A percentile compares a stretch with the other conserved stretches of the same genome.
These are phyloP conservation scores for Neoarthrinium moseri DNA, from an alignment of 2,329 filamentous ascomycete genomes.

Conservation along the genomic window DNA sequence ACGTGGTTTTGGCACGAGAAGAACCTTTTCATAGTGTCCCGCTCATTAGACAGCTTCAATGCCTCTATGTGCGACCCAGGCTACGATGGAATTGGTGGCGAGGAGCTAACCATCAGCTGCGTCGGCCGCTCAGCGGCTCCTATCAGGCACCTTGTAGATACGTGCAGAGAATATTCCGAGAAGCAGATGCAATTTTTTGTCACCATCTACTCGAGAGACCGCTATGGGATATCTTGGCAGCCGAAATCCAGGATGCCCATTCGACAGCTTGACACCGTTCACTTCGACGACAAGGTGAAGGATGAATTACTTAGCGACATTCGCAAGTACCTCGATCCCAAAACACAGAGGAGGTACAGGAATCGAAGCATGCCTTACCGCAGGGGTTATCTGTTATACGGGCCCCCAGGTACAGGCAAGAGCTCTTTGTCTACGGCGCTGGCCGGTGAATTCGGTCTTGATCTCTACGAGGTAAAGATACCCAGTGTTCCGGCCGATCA, in stretches of 20 bases:
- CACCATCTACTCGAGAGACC: conserved; percentile 45
- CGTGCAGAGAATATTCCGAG: conserved; percentile 47
- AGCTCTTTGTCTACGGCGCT: conserved; percentile 48
- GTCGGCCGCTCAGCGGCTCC: conserved; percentile 50
- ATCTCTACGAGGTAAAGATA: conserved; percentile 52
- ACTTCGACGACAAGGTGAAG: conserved; percentile 46
- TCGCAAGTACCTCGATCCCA: conserved; percentile 49
- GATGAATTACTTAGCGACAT: conserved; percentile 47
- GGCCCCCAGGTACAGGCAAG: conserved; percentile 31
- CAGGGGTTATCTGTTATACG: conserved; percentile 36
- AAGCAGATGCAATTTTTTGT: conserved; percentile 48
- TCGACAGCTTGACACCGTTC: conserved; percentile 35
- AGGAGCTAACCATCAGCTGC: conserved; percentile 47
- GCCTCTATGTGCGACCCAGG: conserved; percentile 36
- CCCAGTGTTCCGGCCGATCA: conserved; percentile 40
- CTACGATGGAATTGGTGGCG: conserved; percentile 44
- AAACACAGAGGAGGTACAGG: conserved; percentile 55
- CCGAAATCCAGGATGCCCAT: conserved; percentile 9
- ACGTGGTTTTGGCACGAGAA: conserved; percentile 50
- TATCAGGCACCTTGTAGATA: conserved; percentile 43
- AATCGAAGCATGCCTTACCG: conserved; percentile 65
- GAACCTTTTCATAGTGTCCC: conserved; percentile 42
- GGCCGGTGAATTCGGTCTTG: conserved; percentile 50
- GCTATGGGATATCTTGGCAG: conserved; percentile 37
- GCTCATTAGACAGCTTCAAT: conserved; percentile 37